Evolutionary conservation across 176 grass and related monocot species (phyloP).

Genomic region (Hsuehochloa calcarea): DNA sequence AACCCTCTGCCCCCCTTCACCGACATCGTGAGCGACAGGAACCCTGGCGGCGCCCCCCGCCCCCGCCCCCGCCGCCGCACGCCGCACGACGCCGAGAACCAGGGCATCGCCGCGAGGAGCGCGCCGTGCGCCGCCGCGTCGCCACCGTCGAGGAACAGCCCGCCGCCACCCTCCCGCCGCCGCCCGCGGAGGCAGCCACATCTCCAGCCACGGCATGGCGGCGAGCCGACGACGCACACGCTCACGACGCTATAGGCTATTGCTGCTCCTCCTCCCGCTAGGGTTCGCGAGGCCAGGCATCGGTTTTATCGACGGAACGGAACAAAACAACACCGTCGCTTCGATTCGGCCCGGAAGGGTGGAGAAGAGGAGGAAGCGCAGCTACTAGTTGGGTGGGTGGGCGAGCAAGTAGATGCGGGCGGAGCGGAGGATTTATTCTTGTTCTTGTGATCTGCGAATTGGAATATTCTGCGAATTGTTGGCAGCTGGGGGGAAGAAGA

Average conservation of each 20-base stretch:
- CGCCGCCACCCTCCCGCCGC: slow-evolving; percentile 9
- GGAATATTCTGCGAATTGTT: slow-evolving; percentile 16
- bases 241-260: slow-evolving; percentile 5
- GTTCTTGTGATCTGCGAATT: slow-evolving; percentile 20
- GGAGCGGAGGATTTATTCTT: slow-evolving; percentile 26
- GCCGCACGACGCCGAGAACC: slow-evolving; percentile 30
- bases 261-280: neutral
- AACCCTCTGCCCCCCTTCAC: slow-evolving; percentile 63
- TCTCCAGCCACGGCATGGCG: slow-evolving; percentile 76
- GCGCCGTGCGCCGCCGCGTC: slow-evolving; percentile 54
- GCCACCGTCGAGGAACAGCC: slow-evolving; percentile 63
- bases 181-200: slow-evolving; percentile 57
- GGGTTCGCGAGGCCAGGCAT: slow-evolving; percentile 48
- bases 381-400: neutral
- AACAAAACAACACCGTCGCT: neutral
- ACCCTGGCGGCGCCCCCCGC: slow-evolving; percentile 14
- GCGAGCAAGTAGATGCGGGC: slow-evolving; percentile 33
- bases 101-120: slow-evolving; percentile 57
- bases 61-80: neutral
- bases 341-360: neutral
- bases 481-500: neutral
- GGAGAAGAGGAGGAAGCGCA: neutral
- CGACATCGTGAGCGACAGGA: slow-evolving; percentile 82
- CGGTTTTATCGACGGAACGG: slow-evolving; percentile 41
- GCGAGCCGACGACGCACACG: neutral